These are phyloP conservation scores for Fusarium nematophilum DNA, from an alignment of 2,329 filamentous ascomycete species.

Conservation along the genomic window DNA sequence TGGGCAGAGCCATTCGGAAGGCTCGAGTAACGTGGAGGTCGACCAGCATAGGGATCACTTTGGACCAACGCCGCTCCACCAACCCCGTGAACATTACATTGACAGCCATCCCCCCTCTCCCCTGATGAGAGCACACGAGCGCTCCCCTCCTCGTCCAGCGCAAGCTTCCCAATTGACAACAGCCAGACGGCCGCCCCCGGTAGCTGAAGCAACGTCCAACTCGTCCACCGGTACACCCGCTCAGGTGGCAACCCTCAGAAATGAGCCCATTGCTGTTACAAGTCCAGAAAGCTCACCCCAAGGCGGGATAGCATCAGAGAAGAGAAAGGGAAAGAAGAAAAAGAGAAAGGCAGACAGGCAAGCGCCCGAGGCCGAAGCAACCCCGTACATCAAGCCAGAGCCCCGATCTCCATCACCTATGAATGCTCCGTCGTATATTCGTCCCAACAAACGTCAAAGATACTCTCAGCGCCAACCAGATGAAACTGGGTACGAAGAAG, in stretches of 20 bases:
- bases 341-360: constrained; percentile 65
- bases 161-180: constrained; percentile 71
- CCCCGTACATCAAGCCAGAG: constrained; percentile 72
- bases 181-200: constrained; percentile 48
- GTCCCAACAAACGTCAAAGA: constrained; percentile 68
- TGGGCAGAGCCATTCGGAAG: constrained; percentile 56
- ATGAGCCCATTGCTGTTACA: constrained; percentile 59
- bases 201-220: constrained; percentile 28
- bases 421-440: constrained; percentile 61
- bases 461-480: constrained; percentile 56
- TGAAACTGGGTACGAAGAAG: constrained; percentile 49
- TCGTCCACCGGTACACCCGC: constrained; percentile 53
- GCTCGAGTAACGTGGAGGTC: constrained; percentile 50
- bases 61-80: constrained; percentile 25
- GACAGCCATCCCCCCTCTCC: constrained; percentile 62
- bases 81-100: constrained; percentile 40
- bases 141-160: constrained; percentile 77
- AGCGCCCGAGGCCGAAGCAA: constrained; percentile 58
- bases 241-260: constrained; percentile 68
- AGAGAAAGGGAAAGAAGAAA: constrained; percentile 62
- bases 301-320: constrained; percentile 59
- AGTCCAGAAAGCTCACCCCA: constrained; percentile 72
- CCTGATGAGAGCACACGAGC: constrained; percentile 78
- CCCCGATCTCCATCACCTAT: constrained; percentile 73
- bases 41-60: constrained; percentile 27